These are phyloP conservation scores for Xylaria sp. DNA, from an alignment of 2,329 filamentous ascomycete genomes.

Conservation along the genomic window DNA sequence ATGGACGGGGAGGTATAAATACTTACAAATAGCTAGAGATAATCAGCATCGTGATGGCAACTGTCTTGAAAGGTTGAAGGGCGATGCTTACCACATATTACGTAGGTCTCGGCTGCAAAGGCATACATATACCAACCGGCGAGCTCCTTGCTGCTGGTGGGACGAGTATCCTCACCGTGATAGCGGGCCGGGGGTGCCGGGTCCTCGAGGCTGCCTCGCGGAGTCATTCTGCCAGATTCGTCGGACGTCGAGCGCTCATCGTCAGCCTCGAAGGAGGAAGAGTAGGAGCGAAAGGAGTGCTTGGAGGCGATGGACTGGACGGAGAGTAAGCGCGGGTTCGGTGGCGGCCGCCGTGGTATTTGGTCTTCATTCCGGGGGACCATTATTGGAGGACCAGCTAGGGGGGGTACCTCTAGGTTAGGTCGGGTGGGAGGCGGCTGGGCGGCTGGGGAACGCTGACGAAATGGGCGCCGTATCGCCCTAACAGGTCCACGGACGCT, in stretches of 20 bases:
- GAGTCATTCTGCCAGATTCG: slow-evolving; percentile 43
- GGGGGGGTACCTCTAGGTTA: not conserved
- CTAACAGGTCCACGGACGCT: not conserved
- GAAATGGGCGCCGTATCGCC: slow-evolving; percentile 17
- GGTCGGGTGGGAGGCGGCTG: not conserved
- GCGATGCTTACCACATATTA: slow-evolving; percentile 75
- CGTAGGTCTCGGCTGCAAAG: slow-evolving; percentile 95
- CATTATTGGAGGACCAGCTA: slow-evolving; percentile 39
- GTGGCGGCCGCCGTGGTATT: slow-evolving; percentile 40
- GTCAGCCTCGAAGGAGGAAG: slow-evolving; percentile 69
- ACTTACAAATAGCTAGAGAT: slow-evolving; percentile 34
- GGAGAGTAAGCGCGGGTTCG: slow-evolving; percentile 51
- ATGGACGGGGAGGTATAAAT: slow-evolving; percentile 1
- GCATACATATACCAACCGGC: slow-evolving; percentile 95
- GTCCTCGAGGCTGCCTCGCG: slow-evolving; percentile 41
- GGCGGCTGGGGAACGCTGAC: slow-evolving; percentile 8
- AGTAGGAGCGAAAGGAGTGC: slow-evolving; percentile 59
- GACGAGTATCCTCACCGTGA: slow-evolving; percentile 81
- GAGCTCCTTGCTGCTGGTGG: slow-evolving; percentile 85
- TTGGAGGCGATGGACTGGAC: slow-evolving; percentile 56
- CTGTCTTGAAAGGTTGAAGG: not conserved
- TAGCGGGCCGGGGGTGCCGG: slow-evolving; percentile 58
- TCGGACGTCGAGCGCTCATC: slow-evolving; percentile 63
- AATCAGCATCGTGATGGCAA: slow-evolving; percentile 9
- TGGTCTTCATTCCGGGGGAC: slow-evolving; percentile 41